Percentiles rank a stretch among this genome's conserved stretches.
Conservation (phyloP, 1,139 yeast species). For the Scheffersomyces insectosa region DNA sequence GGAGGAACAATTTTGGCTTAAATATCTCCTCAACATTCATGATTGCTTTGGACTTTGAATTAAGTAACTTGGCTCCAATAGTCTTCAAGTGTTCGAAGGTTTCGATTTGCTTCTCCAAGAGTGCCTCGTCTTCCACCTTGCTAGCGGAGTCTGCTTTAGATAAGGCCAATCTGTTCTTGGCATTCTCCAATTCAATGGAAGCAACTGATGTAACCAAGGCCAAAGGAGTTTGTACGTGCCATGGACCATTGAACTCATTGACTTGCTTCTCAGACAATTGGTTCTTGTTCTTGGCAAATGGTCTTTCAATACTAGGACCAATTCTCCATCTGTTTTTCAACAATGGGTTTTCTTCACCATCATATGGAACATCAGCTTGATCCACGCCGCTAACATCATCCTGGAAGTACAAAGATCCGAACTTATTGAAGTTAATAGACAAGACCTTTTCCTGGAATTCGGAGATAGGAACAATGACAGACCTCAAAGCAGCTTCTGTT, state of each 20-base stretch:
- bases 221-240: slow-evolving; percentile 58
- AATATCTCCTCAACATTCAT: slow-evolving; percentile 63
- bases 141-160: slow-evolving; percentile 55
- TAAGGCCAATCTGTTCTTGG: slow-evolving; percentile 54
- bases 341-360: slow-evolving; percentile 57
- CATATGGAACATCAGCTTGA: slow-evolving; percentile 55
- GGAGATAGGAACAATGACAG: slow-evolving; percentile 62
- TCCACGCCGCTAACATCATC: slow-evolving; percentile 54
- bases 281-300: slow-evolving; percentile 68
- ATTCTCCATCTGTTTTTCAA: slow-evolving; percentile 77
- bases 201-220: slow-evolving; percentile 67
- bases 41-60: slow-evolving; percentile 49
- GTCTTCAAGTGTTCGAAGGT: slow-evolving; percentile 61
- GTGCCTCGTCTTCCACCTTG: slow-evolving; percentile 41
- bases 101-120: slow-evolving; percentile 48
- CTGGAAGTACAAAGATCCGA: slow-evolving; percentile 78
- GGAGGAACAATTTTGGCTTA: slow-evolving; percentile 71
- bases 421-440: slow-evolving; percentile 60
- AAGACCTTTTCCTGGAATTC: slow-evolving; percentile 58
- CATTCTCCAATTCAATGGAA: slow-evolving; percentile 63
- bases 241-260: slow-evolving; percentile 69
- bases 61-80: slow-evolving; percentile 57
- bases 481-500: slow-evolving; percentile 46
- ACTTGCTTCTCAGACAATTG: slow-evolving; percentile 46
- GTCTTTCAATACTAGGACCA: slow-evolving; percentile 85